phyloP scores from a whole-genome alignment of 2,329 filamentous ascomycete species.

The Sarocladium brachiariae region DNA sequence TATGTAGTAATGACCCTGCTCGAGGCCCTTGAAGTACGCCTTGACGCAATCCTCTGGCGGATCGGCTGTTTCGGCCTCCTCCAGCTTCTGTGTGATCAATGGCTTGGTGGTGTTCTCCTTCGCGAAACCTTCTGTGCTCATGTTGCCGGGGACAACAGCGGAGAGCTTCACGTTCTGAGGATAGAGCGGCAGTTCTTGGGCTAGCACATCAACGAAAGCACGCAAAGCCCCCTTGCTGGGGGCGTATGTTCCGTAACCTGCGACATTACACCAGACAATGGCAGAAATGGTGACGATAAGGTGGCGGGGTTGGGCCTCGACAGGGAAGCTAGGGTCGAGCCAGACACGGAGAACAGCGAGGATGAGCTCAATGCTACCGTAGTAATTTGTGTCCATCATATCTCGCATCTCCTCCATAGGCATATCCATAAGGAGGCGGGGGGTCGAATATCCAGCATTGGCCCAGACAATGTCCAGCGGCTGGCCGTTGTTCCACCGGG shows the following conservation, averaged over 20 bases:
- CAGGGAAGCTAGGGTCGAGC: conserved; percentile 47
- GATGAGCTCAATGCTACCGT: conserved; percentile 77
- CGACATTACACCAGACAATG: conserved; percentile 66
- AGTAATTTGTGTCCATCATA: conserved; percentile 94
- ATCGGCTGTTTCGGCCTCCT: conserved; percentile 75
- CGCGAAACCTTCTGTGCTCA: conserved; percentile 67
- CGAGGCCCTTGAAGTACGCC: conserved; percentile 63
- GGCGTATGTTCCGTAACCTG: conserved; percentile 78
- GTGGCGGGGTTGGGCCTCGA: conserved; percentile 55
- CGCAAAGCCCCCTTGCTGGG: conserved; percentile 82
- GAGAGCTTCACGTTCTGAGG: conserved; percentile 76
- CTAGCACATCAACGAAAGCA: conserved; percentile 73
- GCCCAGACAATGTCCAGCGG: conserved; percentile 88
- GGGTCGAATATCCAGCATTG: conserved; percentile 68
- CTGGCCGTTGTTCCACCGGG: conserved; percentile 67
- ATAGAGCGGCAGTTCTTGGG: conserved; percentile 81
- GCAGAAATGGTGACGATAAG: conserved; percentile 82
- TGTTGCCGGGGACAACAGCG: conserved; percentile 77
- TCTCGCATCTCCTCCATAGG: conserved; percentile 57
- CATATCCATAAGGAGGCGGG: conserved; percentile 71
- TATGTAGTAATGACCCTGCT: conserved; percentile 73
- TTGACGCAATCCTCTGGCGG: conserved; percentile 71
- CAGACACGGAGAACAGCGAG: conserved; percentile 72
- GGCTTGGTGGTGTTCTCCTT: conserved; percentile 76
- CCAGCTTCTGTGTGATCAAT: conserved; percentile 67